These are phyloP conservation scores for Rachicladosporium sp. DNA, from an alignment of 2,329 filamentous ascomycete genomes.

Conservation along the genomic window DNA sequence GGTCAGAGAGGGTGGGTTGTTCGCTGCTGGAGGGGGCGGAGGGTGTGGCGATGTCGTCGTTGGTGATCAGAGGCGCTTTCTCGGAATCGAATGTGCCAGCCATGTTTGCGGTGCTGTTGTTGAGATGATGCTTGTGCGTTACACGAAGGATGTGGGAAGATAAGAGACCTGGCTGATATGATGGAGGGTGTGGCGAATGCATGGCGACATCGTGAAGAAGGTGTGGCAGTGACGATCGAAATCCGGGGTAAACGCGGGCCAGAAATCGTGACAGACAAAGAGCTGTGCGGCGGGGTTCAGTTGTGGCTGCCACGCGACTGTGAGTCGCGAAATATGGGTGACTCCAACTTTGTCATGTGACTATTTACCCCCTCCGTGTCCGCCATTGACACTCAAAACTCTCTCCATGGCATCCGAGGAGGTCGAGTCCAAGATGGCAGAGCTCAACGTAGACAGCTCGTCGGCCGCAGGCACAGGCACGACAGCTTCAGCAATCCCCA, in stretches of 20 bases:
- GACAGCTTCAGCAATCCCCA: conserved; percentile 11
- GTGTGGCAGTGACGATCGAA: no score
- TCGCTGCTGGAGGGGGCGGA: not conserved
- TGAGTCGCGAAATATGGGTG: no score
- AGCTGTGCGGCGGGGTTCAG: no score
- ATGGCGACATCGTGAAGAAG: no score
- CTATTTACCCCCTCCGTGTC: no score
- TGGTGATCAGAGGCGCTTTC: not conserved
- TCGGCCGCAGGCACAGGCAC: not conserved
- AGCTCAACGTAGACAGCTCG: conserved; percentile 12
- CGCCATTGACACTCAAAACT: conserved; percentile 1
- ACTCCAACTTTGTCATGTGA: no score
- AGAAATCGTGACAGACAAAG: no score
- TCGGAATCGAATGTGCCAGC: not conserved
- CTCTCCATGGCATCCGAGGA: conserved; percentile 10
- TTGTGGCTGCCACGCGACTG: no score
- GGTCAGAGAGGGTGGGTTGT: conserved; percentile 17
- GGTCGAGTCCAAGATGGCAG: conserved; percentile 17
- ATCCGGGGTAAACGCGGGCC: no score
- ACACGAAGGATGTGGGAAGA: not conserved
- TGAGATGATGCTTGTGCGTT: no score
- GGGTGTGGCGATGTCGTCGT: not conserved
- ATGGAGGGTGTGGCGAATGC: no score
- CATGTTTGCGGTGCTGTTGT: not conserved
- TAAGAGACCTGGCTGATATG: no score